These are phyloP conservation scores for Parasitella parasitica DNA, from an alignment of 371 early-diverging fungal species.

Conservation along the genomic window DNA sequence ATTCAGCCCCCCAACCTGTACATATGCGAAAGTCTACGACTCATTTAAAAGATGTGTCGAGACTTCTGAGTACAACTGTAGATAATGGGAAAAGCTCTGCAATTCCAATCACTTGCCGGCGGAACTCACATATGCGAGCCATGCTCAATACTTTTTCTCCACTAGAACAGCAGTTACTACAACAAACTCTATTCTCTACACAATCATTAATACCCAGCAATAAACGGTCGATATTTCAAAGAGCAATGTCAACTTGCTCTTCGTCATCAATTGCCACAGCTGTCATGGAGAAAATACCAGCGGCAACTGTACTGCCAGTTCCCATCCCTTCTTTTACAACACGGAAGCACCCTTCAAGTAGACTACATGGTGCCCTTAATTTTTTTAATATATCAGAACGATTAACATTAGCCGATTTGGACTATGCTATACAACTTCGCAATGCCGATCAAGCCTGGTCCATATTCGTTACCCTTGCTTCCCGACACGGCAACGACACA, in stretches of 20 bases:
- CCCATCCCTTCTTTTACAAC: neutral
- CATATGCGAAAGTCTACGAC: conserved; percentile 46
- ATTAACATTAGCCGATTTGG: conserved; percentile 33
- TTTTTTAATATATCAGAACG: conserved; percentile 30
- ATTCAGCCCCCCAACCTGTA: conserved; percentile 6
- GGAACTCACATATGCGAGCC: conserved; percentile 35
- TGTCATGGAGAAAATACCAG: conserved; percentile 10
- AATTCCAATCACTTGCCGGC: conserved; percentile 22
- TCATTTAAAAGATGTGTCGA: conserved; percentile 45
- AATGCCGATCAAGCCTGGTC: conserved; percentile 48
- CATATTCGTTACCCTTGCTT: conserved; percentile 32
- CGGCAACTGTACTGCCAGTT: neutral
- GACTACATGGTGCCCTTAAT: conserved; percentile 19
- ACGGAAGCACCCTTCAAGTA: neutral
- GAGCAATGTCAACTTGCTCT: conserved; percentile 14
- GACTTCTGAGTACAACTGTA: conserved; percentile 24
- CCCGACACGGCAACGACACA: conserved; percentile 18
- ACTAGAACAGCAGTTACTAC: conserved; percentile 9
- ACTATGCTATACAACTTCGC: conserved; percentile 30
- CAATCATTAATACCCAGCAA: conserved; percentile 13
- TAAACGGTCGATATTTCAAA: neutral
- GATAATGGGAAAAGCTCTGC: conserved; percentile 14
- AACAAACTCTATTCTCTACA: conserved; percentile 8
- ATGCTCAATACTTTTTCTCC: conserved; percentile 28
- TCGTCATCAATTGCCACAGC: neutral